Percentiles rank a stretch among this genome's conserved stretches.
phyloP scores from a whole-genome alignment of 108 stramenopile genomes.

The Aurantiochytrium sp. region DNA sequence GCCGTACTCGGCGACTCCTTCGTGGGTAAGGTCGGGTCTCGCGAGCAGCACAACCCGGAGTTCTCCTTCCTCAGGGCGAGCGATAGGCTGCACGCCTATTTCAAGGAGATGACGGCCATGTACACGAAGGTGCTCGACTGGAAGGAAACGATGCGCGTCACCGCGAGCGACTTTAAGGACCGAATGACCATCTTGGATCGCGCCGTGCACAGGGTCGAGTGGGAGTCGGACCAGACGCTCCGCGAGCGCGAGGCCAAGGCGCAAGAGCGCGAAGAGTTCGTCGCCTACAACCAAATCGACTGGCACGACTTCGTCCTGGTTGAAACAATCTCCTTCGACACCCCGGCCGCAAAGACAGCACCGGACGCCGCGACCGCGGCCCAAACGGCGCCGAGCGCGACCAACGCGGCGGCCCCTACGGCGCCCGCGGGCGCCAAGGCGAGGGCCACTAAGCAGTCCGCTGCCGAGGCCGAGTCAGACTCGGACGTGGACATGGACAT shows the following conservation, averaged over 20 bases:
- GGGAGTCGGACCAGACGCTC: not conserved
- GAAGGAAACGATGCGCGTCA: not conserved
- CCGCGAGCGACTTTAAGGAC: not conserved
- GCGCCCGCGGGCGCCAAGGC: too few relatives aligned
- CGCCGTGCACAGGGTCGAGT: constrained; percentile 19
- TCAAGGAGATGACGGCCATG: not conserved
- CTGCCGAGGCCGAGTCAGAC: not conserved
- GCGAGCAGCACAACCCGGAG: constrained; percentile 13
- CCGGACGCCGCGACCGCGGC: not conserved
- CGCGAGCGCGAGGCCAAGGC: not conserved
- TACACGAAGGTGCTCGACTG: not conserved
- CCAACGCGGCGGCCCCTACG: not conserved
- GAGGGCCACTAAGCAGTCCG: too few relatives aligned
- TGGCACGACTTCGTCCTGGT: constrained; percentile 18
- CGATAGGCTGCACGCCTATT: not conserved
- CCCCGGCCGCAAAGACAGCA: not conserved
- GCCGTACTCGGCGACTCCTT: not conserved
- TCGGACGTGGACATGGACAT: constrained; percentile 17
- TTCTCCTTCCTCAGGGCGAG: not conserved
- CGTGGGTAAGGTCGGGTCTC: not conserved
- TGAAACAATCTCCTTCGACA: not conserved
- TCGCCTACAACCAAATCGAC: constrained; percentile 7
- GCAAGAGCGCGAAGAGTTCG: not conserved
- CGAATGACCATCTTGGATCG: not conserved
- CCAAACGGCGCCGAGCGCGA: not conserved